phyloP scores from a whole-genome alignment of 2,329 filamentous ascomycete genomes.

The Penicillium sp. region DNA sequence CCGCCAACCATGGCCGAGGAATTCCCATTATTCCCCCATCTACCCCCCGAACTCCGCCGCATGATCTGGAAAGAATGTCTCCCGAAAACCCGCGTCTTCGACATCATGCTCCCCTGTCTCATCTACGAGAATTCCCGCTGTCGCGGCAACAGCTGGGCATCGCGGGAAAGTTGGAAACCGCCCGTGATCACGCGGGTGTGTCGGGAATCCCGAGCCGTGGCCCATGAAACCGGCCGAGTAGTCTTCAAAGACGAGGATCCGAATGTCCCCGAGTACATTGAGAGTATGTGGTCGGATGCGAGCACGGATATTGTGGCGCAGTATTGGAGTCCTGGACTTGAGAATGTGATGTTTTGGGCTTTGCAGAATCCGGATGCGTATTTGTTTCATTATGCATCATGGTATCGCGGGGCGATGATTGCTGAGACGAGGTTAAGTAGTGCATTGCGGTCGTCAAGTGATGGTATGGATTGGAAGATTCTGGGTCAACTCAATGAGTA shows the following conservation, averaged over 20 bases:
- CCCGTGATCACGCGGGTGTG: constrained; percentile 5
- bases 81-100: constrained; percentile 1
- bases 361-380: background rate
- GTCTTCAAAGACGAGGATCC: background rate
- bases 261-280: constrained; percentile 6
- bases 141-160: constrained; percentile 2
- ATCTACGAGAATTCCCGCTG: background rate
- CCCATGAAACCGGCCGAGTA: constrained; percentile 9
- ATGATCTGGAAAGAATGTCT: constrained; percentile 13
- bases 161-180: constrained; percentile 1
- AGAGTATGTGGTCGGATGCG: constrained; percentile 9
- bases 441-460: background rate
- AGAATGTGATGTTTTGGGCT: constrained; percentile 2
- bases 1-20: background rate
- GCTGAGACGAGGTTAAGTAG: background rate
- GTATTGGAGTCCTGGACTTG: constrained; percentile 2
- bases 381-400: background rate
- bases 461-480: background rate
- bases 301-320: constrained; percentile 9
- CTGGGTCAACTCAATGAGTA: background rate
- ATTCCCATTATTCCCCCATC: background rate
- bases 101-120: background rate
- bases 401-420: constrained; percentile 3
- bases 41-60: constrained; percentile 7
- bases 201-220: constrained; percentile 5